phyloP scores from a whole-genome alignment of 305 asterid genomes.

The Lippia alba region DNA sequence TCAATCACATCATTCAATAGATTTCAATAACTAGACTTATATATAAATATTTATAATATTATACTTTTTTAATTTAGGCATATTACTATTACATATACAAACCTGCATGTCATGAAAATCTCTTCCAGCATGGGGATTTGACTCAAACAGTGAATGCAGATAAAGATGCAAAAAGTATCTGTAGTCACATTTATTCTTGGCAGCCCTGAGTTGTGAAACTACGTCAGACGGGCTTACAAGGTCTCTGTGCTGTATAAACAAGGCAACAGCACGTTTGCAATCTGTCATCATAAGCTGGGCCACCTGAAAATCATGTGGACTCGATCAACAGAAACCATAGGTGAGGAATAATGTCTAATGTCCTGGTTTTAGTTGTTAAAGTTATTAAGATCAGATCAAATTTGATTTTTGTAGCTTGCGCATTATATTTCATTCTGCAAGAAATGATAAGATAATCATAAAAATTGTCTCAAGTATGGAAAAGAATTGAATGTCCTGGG shows the following conservation, averaged over 20 bases:
- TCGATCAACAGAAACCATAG: constrained; percentile 25
- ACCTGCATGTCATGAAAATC: constrained; percentile 99
- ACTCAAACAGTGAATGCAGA: constrained; percentile 79
- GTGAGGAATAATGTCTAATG: neutral
- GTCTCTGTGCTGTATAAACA: constrained; percentile 77
- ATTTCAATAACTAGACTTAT: no score
- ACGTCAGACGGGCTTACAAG: constrained; percentile 81
- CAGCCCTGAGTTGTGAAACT: constrained; percentile 80
- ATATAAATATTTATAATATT: no score
- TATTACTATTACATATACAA: constrained; percentile 23
- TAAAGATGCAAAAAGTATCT: constrained; percentile 71
- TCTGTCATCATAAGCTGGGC: constrained; percentile 94
- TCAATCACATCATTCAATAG: no score
- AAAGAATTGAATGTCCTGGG: no score
- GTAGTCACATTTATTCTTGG: constrained; percentile 58
- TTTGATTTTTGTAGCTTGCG: neutral
- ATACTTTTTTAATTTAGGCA: no score
- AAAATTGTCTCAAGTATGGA: no score
- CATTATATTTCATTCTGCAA: constrained; percentile 15
- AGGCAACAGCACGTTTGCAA: constrained; percentile 75
- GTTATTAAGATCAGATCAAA: constrained; percentile 1
- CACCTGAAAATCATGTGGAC: constrained; percentile 59
- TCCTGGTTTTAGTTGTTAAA: constrained; percentile 15
- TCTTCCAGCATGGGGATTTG: constrained; percentile 88
- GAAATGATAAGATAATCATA: neutral